Evolutionary conservation across 768 basidiomycete genomes (phyloP), one percentile per base, ranked within the genome.

Genomic region (Rhodotorula taiwanensis): DNA sequence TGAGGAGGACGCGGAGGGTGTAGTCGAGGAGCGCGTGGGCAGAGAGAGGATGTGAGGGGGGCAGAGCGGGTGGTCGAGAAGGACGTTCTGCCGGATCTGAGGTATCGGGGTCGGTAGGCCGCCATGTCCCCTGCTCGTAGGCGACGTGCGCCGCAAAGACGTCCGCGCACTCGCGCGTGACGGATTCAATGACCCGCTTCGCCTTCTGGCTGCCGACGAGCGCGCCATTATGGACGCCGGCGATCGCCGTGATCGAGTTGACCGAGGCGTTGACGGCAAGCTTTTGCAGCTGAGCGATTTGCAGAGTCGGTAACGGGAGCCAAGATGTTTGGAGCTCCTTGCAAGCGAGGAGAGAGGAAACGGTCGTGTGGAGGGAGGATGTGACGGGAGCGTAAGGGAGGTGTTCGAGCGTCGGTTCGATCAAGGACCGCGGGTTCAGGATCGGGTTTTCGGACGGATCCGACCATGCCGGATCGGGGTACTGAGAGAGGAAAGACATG

Each of bases 221-320:
- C 2, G 84, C 83, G 23, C 89, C 90, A 73, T 94, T 94, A 54
- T 82, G 80, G 71, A 90, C 87, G 34, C 83, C 83, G 65, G 90
- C 77, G 28, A 97, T 74, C 14, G 89, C 87, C 0, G 91, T 88
- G 59, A 97, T 80, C 3, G 94, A 85, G 72, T 95, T 91, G 75
- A 97, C 82, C 69, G 84, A 80, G 18, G 84, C 79, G 74, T 94
- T 89, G 62, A 88, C 82, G 34, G 85, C 88, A 48, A 95, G 77
- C 77, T 91, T 92, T 64, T 83, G 83, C 43, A 86, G 84, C 77
- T 92, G 82, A 28, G 80, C 78, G 34, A 83, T 77, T 66, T 89
- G 84, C 27, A 94, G 73, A 23, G 85, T 79, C 4, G 81, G 78
- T 65, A 87, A 82, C 1, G 87, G 81, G 33, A 79, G 78, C 84